These are phyloP conservation scores for Ophiocordyceps camponoti-leonardi DNA, from an alignment of 2,329 filamentous ascomycete species.

Conservation along the genomic window DNA sequence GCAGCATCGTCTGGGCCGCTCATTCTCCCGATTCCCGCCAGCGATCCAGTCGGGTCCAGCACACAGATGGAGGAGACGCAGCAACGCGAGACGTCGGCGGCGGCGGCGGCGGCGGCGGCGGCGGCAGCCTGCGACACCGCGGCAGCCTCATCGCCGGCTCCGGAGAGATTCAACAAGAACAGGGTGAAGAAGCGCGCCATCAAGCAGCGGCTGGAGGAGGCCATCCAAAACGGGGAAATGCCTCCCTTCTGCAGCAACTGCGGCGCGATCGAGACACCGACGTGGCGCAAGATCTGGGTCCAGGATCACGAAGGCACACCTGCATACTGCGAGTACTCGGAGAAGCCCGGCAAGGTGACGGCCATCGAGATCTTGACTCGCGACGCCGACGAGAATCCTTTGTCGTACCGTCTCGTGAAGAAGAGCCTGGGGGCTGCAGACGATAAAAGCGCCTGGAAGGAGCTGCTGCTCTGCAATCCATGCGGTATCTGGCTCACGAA, in stretches of 20 bases:
- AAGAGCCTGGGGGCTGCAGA: constrained; percentile 47
- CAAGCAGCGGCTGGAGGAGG: constrained; percentile 39
- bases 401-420: constrained; percentile 59
- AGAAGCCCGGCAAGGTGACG: constrained; percentile 56
- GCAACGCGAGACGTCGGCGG: constrained; percentile 12
- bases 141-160: constrained; percentile 18
- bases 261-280: constrained; percentile 87
- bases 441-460: constrained; percentile 50
- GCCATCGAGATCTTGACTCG: constrained; percentile 52
- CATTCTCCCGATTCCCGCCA: constrained; percentile 24
- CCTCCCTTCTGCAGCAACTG: constrained; percentile 86
- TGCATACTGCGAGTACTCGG: constrained; percentile 51
- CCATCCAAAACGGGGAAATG: constrained; percentile 63
- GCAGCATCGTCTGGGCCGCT: constrained; percentile 17
- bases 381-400: constrained; percentile 44
- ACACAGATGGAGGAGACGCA: constrained; percentile 1
- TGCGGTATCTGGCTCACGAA: constrained; percentile 94
- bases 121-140: constrained; percentile 21
- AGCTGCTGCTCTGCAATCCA: constrained; percentile 77
- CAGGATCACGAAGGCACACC: constrained; percentile 57
- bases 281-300: constrained; percentile 88
- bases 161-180: constrained; percentile 44
- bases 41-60: constrained; percentile 22
- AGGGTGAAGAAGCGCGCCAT: constrained; percentile 44
- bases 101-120: too few species aligned